Evolutionary conservation across 2,329 filamentous ascomycete genomes (phyloP), one percentile per base, ranked within the genome.

Genomic region (Anthostomella pinea): DNA sequence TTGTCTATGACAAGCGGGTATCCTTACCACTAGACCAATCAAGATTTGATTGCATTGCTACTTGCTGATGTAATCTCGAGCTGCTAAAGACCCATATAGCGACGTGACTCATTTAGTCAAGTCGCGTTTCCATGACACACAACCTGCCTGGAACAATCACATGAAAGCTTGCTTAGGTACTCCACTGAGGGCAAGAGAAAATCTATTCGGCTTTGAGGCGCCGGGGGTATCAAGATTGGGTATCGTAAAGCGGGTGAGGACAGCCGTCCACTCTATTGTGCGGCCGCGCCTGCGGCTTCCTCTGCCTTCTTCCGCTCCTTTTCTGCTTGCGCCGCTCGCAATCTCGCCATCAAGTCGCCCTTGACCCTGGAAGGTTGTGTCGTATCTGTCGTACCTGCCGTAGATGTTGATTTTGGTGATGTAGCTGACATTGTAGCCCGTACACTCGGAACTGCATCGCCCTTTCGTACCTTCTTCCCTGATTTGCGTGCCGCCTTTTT

Each of bases 241-340:
- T n/a, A n/a, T n/a, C n/a, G n/a, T n/a, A n/a, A n/a, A n/a, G n/a
- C n/a, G n/a, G n/a, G n/a, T n/a, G n/a, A n/a, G n/a, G n/a, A n/a
- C n/a, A n/a, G n/a, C n/a, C n/a, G n/a, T n/a, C n/a, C n/a, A n/a
- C n/a, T n/a, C n/a, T n/a, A n/a, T n/a, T n/a, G n/a, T n/a, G 41
- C 32, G 17, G 38, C 59, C 46, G 44, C 59, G 4, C 62, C 64
- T 5, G 58, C 64, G 38, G 69, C 66, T n/a, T n/a, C n/a, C 26
- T 58, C 57, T 33, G 75, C 72, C 43, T 69, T 67, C 48, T 65
- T 66, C 27, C 63, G 54, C 45, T 79, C 68, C 34, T 77, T 74
- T 43, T 75, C 74, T 9, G 75, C 69, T 54, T 80, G 75, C 16
- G 75, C 75, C 38, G 71, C 76, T 46, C 73, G 73, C 25, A 81